phyloP scores from a whole-genome alignment of 495 filamentous ascomycete species.

The Lasiosphaeria miniovina region DNA sequence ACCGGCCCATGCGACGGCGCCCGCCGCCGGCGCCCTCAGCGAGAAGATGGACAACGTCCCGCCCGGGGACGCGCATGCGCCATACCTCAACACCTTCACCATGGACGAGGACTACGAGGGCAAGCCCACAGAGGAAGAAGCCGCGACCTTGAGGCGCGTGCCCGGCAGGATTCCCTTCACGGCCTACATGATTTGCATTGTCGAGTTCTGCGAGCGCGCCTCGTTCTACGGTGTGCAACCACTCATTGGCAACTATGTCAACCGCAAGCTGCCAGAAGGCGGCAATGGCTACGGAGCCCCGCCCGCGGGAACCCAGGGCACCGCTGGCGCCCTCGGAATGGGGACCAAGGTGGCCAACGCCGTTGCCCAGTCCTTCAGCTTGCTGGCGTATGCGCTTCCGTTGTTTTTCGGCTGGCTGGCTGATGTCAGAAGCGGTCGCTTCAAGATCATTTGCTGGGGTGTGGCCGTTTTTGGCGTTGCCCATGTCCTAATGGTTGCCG shows the following conservation, averaged over 20 bases:
- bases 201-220: constrained; percentile 60
- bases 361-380: constrained; percentile 56
- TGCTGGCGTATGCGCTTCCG: constrained; percentile 59
- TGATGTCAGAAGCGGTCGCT: constrained; percentile 57
- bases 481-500: constrained; percentile 61
- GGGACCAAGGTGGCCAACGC: constrained; percentile 60
- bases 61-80: constrained; percentile 12
- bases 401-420: constrained; percentile 57
- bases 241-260: constrained; percentile 58
- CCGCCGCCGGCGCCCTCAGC: constrained; percentile 4
- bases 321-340: constrained; percentile 57
- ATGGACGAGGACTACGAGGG: constrained; percentile 44
- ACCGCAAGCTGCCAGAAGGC: constrained; percentile 52
- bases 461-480: constrained; percentile 61
- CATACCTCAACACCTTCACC: constrained; percentile 28
- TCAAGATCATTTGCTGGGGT: constrained; percentile 60
- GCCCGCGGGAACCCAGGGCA: constrained; percentile 49
- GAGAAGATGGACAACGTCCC: constrained; percentile 21
- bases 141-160: constrained; percentile 53
- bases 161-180: constrained; percentile 51
- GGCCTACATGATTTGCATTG: constrained; percentile 54
- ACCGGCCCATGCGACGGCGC: not conserved
- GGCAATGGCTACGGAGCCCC: constrained; percentile 64
- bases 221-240: constrained; percentile 58
- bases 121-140: constrained; percentile 58